Evolutionary conservation across 2,329 filamentous ascomycete genomes (phyloP).

Genomic region (Paramyrothecium roridum): DNA sequence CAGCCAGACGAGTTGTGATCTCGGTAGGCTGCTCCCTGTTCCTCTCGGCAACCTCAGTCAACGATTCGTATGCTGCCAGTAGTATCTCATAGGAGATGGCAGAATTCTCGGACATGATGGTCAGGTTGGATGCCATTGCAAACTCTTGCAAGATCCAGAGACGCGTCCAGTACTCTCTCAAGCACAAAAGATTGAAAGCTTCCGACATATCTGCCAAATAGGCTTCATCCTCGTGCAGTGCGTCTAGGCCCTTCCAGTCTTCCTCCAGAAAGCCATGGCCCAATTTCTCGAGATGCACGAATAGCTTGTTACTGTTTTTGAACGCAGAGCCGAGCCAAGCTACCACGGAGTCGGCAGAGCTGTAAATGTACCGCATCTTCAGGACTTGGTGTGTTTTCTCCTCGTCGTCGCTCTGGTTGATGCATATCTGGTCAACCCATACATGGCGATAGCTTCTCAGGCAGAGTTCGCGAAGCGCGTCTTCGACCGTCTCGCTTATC

Average conservation of each 20-base stretch:
- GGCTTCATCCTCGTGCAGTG: background rate
- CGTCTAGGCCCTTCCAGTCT: background rate
- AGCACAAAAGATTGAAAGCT: constrained; percentile 5
- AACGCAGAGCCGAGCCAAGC: constrained; percentile 5
- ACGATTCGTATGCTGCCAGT: background rate
- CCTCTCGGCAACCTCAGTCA: background rate
- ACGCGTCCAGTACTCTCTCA: constrained; percentile 9
- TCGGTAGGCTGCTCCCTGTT: background rate
- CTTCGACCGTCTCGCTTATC: background rate
- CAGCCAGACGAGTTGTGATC: background rate
- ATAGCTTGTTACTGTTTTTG: constrained; percentile 2
- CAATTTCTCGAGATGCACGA: constrained; percentile 1
- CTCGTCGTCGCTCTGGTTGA: constrained; percentile 7
- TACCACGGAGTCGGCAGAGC: constrained; percentile 3
- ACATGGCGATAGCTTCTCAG: background rate
- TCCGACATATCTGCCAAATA: background rate
- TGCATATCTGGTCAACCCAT: constrained; percentile 12
- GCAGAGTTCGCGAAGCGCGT: background rate
- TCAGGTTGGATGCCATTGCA: constrained; percentile 2
- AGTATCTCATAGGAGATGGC: constrained; percentile 3
- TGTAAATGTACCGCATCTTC: constrained; percentile 9
- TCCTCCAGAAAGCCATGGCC: background rate
- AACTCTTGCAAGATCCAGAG: constrained; percentile 15
- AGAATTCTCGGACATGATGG: constrained; percentile 6
- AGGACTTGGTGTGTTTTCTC: constrained; percentile 10